Conservation (phyloP, 495 filamentous ascomycete genomes). For the Daldinia caldariorum region DNA sequence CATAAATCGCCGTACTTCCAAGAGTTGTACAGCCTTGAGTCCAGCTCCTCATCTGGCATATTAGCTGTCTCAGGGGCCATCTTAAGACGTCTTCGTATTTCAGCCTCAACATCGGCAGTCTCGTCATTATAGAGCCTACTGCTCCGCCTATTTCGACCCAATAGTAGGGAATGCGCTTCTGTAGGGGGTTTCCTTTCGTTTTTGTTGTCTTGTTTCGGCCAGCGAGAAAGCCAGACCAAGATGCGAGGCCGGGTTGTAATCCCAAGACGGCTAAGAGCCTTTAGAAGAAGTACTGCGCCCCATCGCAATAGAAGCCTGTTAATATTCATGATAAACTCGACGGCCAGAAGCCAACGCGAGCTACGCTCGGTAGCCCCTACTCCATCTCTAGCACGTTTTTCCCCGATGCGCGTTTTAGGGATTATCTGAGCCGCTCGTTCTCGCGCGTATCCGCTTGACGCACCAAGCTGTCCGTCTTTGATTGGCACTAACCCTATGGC, state of each 20-base stretch:
- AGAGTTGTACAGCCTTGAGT: conserved; percentile 78
- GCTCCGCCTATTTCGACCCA: conserved; percentile 16
- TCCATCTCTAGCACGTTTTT: conserved; percentile 65
- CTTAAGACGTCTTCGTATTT: conserved; percentile 69
- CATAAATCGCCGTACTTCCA: conserved; percentile 83
- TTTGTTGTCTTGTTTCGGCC: conserved; percentile 50
- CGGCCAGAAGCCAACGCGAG: conserved; percentile 74
- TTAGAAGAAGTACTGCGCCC: conserved; percentile 64
- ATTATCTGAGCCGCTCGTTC: conserved; percentile 69
- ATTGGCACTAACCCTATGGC: conserved; percentile 63
- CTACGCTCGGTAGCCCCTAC: conserved; percentile 80
- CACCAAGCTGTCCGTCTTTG: conserved; percentile 54
- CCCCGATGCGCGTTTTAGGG: conserved; percentile 57
- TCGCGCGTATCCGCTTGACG: conserved; percentile 70
- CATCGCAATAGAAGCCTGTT: conserved; percentile 71
- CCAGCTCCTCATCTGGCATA: conserved; percentile 69
- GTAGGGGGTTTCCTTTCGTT: conserved; percentile 34
- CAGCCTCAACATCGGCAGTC: conserved; percentile 67
- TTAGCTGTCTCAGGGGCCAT: conserved; percentile 34
- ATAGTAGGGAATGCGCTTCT: conserved; percentile 20
- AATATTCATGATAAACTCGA: conserved; percentile 78
- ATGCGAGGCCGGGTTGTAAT: conserved; percentile 70
- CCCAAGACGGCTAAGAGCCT: conserved; percentile 66
- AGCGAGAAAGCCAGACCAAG: conserved; percentile 63
- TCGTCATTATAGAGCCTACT: conserved; percentile 43